Evolutionary conservation across 495 filamentous ascomycete genomes (phyloP), one percentile per base, ranked within the genome.

Genomic region (Xylaria nigripes): DNA sequence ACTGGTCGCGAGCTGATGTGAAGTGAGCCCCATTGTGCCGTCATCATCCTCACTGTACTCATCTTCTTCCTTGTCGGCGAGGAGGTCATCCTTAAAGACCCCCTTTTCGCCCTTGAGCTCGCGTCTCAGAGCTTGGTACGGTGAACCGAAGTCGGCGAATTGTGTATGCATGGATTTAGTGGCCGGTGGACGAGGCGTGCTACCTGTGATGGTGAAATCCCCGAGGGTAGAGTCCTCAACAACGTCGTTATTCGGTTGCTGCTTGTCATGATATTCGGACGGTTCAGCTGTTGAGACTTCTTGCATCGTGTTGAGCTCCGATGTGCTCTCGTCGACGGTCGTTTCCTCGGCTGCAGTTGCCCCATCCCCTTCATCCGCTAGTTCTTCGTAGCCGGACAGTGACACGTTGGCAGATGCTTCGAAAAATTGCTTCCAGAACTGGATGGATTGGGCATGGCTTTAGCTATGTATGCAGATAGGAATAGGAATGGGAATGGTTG

Each of bases 381-480:
- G 69, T 62, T 95, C 93, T 69, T 95, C 91, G 68, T 97, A 96
- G 46, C 90, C 90, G 10, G 90, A 94, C n/a, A 98, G 81, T 2
- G 90, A 93, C 22, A 97, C 92, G 61, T 98, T 98, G 67, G 93
- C 93, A 42, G 87, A 93, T 50, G 92, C 89, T 72, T 98, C 93
- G 72, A 98, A 98, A 80, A 98, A 97, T 75, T 95, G 89, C 71
- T 96, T 97, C 93, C 93, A 98, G 72, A 96, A 97, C 88, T 94
- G 61, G n/a, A 43, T n/a, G 24, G 18, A 29, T 16, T 40, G 36
- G 36, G 18, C 9, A 9, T 25, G 32, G 27, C 29, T 44, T 69
- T 52, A 63, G 51, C 41, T 32, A 49, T 24, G 10, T 24, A 47
- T 24, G 7, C 48, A 10, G 47, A 22, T 36, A n/a, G n/a, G n/a